Base-by-base conservation (phyloP, 2,329 filamentous ascomycete genomes). In the Talaromyces rugulosus region DNA sequence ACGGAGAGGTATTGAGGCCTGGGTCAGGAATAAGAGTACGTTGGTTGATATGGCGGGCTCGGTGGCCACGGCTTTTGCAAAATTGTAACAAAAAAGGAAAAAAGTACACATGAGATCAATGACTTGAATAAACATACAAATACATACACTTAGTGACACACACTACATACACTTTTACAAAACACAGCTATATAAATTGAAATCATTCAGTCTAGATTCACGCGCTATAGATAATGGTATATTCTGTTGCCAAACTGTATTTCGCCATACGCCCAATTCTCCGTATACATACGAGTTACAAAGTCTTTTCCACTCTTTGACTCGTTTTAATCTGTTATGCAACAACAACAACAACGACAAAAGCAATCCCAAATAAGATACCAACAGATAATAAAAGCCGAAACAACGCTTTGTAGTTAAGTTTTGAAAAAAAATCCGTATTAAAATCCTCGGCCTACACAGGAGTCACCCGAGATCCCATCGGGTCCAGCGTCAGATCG, bases 11-110 rank as follows among this genome's bases (percentile, higher is more conserved):
- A 82, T 96, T 59, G 88, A 90, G 75, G 89, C 90, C 3, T 96
- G 92, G 88, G 84, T 92, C 58, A 82, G 87, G 77, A 95, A 93
- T 69, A 96, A 95, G 82, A 96, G 91, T 76, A 96, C 91, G 1
- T 76, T 96, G 33, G 88, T 96, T 2, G 92, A 96, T 74, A 89
- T 93, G 82, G 86, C 87, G 50, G 89, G 89, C 36, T 81, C 75
- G 64, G 89, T 88, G 62, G 85, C 82, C 61, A 92, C 85, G 8
- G 88, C 92, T 0, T 96, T 95, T 76, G 81, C 87, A 33, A 91
- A 91, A 76, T 67, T 89, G 66, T 89, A 76, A 77, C 1, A 9
- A 4, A 11, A 47, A 11, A 36, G 33, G 12, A 7, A 23, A 47
- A 27, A 27, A 34, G 33, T 58, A 30, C 5, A 52, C 34, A 50